Percentiles rank a stretch among this genome's conserved stretches.
Conservation (phyloP, 495 filamentous ascomycete species). For the Penicillium nucicola region DNA sequence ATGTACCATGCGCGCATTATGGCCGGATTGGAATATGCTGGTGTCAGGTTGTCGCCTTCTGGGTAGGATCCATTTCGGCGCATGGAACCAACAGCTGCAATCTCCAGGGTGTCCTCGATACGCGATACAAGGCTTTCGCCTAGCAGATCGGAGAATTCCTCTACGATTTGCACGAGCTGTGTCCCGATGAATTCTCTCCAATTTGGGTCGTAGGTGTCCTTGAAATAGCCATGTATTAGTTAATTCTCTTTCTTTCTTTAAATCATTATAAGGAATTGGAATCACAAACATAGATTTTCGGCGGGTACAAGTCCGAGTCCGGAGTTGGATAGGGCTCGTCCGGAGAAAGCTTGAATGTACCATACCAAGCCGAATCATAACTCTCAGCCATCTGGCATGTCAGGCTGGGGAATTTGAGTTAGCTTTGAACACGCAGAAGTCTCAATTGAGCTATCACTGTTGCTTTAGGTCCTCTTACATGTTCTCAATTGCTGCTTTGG, state of each 20-base stretch:
- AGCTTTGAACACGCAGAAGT: neutral
- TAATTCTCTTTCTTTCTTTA: neutral
- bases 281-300: constrained; percentile 22
- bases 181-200: constrained; percentile 31
- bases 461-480: constrained; percentile 10
- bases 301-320: constrained; percentile 22
- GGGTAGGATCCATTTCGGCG: constrained; percentile 23
- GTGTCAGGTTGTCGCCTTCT: constrained; percentile 26
- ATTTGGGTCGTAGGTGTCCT: constrained; percentile 28
- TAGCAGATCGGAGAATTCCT: constrained; percentile 26
- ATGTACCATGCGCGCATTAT: constrained; percentile 27
- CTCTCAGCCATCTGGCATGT: constrained; percentile 19
- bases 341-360: constrained; percentile 27
- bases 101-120: constrained; percentile 24
- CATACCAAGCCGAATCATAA: constrained; percentile 26
- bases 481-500: constrained; percentile 24
- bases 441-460: neutral
- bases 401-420: constrained; percentile 4
- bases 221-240: neutral
- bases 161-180: constrained; percentile 27
- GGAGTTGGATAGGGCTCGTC: constrained; percentile 28
- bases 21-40: constrained; percentile 24
- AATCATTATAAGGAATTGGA: neutral
- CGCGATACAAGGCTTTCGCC: constrained; percentile 13
- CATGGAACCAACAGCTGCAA: constrained; percentile 28